phyloP scores from a whole-genome alignment of 2,329 filamentous ascomycete genomes.

The Pseudopithomyces maydicus region DNA sequence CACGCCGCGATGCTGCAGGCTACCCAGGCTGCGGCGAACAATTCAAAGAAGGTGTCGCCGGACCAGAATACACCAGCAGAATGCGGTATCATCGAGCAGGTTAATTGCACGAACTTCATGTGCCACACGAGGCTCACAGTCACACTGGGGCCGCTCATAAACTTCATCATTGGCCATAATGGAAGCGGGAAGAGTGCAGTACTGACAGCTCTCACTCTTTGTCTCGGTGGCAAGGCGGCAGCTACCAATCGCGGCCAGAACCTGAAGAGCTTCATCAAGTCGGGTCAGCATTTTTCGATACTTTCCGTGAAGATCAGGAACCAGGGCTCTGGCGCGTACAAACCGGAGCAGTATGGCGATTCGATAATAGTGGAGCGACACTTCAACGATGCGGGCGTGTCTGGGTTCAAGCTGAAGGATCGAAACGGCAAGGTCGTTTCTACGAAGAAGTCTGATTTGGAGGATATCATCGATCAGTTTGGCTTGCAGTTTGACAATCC shows the following conservation, averaged over 20 bases:
- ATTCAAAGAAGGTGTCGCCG: constrained; percentile 25
- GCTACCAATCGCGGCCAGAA: constrained; percentile 90
- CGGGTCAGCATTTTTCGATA: constrained; percentile 73
- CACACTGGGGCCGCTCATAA: constrained; percentile 89
- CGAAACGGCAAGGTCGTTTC: constrained; percentile 73
- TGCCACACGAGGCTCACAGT: constrained; percentile 84
- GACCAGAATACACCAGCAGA: constrained; percentile 72
- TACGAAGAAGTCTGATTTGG: constrained; percentile 82
- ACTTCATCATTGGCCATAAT: constrained; percentile 97
- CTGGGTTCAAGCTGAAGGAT: constrained; percentile 86
- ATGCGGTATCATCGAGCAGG: constrained; percentile 84
- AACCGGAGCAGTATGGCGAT: constrained; percentile 79
- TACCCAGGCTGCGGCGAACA: constrained; percentile 36
- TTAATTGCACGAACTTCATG: constrained; percentile 94
- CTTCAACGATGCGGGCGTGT: constrained; percentile 72
- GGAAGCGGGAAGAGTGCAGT: constrained; percentile 98
- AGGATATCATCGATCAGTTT: constrained; percentile 92
- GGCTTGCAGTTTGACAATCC: constrained; percentile 95
- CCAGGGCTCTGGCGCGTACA: constrained; percentile 80
- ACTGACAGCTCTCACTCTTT: constrained; percentile 88
- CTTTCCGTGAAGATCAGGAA: constrained; percentile 91
- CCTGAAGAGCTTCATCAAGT: constrained; percentile 88
- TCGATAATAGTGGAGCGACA: constrained; percentile 90
- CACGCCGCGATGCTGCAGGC: constrained; percentile 27
- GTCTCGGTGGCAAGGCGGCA: constrained; percentile 91